Percentiles rank a stretch among this genome's conserved stretches.
phyloP scores from a whole-genome alignment of 2,329 filamentous ascomycete genomes.

The Fusarium burgessii region DNA sequence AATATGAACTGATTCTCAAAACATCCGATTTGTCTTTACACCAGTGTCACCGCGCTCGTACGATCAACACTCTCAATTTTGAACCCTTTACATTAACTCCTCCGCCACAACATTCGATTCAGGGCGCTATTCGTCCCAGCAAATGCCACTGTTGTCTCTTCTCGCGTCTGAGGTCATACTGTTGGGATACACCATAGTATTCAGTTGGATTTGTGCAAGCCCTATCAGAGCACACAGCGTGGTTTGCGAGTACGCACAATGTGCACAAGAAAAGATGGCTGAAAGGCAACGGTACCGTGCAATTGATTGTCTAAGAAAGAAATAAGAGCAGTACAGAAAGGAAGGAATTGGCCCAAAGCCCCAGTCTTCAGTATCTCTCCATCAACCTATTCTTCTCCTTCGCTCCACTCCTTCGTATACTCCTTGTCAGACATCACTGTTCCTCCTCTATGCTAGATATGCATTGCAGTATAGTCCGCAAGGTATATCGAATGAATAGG shows the following conservation, averaged over 20 bases:
- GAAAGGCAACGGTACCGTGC: constrained; percentile 20
- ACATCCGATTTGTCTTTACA: constrained; percentile 14
- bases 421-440: neutral
- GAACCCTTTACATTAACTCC: neutral
- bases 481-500: neutral
- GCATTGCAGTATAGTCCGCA: neutral
- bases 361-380: neutral
- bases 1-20: neutral
- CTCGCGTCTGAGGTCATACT: neutral
- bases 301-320: constrained; percentile 19
- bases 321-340: neutral
- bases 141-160: constrained; percentile 8
- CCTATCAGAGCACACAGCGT: constrained; percentile 24
- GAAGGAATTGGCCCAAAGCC: neutral
- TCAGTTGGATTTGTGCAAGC: constrained; percentile 8
- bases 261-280: constrained; percentile 16
- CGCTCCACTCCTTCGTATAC: neutral
- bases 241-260: neutral
- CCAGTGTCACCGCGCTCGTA: constrained; percentile 33
- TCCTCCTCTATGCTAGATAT: neutral
- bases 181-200: constrained; percentile 8
- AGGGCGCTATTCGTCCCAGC: neutral
- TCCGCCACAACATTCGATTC: neutral
- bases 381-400: neutral
- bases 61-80: constrained; percentile 16